Base-by-base conservation (phyloP, 257 asterid species). In the Lavandula angustifolia region DNA sequence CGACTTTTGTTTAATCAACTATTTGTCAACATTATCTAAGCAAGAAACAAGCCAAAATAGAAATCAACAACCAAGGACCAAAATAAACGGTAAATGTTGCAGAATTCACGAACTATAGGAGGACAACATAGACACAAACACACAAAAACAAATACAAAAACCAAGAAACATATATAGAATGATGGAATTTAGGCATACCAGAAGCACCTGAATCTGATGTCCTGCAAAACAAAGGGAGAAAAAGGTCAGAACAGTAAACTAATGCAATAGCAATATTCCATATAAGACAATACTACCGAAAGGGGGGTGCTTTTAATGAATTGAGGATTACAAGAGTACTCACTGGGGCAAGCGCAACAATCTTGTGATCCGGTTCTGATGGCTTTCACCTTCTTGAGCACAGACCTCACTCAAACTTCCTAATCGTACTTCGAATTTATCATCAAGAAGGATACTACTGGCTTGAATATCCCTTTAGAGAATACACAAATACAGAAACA, bases 371-470 rank as follows among this genome's bases (percentile, higher is more conserved):
- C 94, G 78, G 38, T 40, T 84, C 78, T 83, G 97, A 73, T 84
- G 85, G 55, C 55, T 60, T 62, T 87, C 95, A 18, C 90, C 92
- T 81, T 92, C 96, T 81, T 92, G 96, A 74, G 83, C 83, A 75
- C 95, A 90, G 55, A 82, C 91, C 68, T 86, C 86, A 51, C 91
- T 86, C 77, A 94, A 78, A 75, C 99, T 94, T 73, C 97, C 99
- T 40, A 94, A 73, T 67, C 99, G 81, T 63, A 94, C 97, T 83
- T 94, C 99, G 51, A 74, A 94, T 79, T 87, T 94, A 67, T 92
- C 97, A 46, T 92, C 98, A 60, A 92, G 98, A 70, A 92, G 96
- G 79, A 92, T 82, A 76, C 99, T 90, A 75, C 97, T 87, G 42
- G 97, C 94, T 86, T 87, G 99, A 66, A 94, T 76, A 80, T 94